Base-by-base conservation (phyloP, 2,329 filamentous ascomycete genomes). In the Periconia sp. region DNA sequence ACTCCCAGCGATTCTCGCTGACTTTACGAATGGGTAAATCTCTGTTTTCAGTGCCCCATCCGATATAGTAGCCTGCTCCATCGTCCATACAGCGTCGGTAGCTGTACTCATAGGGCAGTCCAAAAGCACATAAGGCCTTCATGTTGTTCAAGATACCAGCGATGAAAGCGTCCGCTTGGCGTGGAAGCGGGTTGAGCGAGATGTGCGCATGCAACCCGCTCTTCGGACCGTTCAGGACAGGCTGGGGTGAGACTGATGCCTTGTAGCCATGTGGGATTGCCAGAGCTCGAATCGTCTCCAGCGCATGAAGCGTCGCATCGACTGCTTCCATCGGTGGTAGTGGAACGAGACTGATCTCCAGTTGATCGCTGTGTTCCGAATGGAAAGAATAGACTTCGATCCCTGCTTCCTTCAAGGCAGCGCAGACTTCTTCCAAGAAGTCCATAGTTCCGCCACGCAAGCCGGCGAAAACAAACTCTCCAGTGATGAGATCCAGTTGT, bases 21-120 rank as follows among this genome's bases (percentile, higher is more conserved):
- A 44, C 21, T 29, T 40, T 39, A 12, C 41, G 36, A 13, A 44
- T 16, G 8, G 41, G 41, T 7, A 44, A 17, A 21, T 44, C 36
- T 3, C 41, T 8, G 25, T 40, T 40, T 21, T 40, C 24, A 11
- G 41, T 44, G 10, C 41, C 41, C 15, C 17, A 44, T 5, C 36
- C 25, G 5, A 44, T 25, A n/a, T 18, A 41, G 3, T 11, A 11
- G 12, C n/a, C n/a, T n/a, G n/a, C n/a, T n/a, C n/a, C n/a, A n/a
- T n/a, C n/a, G n/a, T n/a, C n/a, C n/a, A n/a, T n/a, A n/a, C n/a
- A n/a, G n/a, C n/a, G n/a, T n/a, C n/a, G n/a, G n/a, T n/a, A n/a
- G n/a, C n/a, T n/a, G n/a, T n/a, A n/a, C n/a, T n/a, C n/a, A n/a
- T n/a, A n/a, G n/a, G n/a, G n/a, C n/a, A n/a, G n/a, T n/a, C n/a